phyloP scores from a whole-genome alignment of 352 stramenopile genomes.

The Phytopythium delawarense region DNA sequence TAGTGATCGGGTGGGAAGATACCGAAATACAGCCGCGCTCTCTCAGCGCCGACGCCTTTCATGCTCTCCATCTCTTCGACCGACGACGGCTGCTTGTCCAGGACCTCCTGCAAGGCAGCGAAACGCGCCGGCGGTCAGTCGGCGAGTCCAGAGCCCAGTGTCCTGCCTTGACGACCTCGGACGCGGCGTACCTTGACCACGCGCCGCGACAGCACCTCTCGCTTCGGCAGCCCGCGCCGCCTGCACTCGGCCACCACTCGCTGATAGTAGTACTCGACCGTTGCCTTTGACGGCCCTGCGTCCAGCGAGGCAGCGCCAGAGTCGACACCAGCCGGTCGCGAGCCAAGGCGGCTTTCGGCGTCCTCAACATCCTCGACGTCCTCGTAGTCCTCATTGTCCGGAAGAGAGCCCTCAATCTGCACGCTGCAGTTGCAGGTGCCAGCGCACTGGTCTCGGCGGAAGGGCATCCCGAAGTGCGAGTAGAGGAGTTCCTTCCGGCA shows the following conservation, averaged over 20 bases:
- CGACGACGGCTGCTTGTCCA: conserved; percentile 32
- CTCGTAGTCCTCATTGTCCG: not conserved
- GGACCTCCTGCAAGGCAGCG: conserved; percentile 31
- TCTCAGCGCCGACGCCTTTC: conserved; percentile 41
- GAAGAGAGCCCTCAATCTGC: not conserved
- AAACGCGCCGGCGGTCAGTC: not conserved
- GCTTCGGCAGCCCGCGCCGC: conserved; percentile 39
- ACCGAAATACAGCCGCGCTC: conserved; percentile 50
- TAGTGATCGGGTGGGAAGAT: conserved; percentile 32
- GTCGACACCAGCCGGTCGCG: not conserved
- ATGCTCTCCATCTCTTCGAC: conserved; percentile 64
- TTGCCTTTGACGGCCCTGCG: conserved; percentile 14
- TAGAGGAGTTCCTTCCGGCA: conserved; percentile 62
- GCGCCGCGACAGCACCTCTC: conserved; percentile 49
- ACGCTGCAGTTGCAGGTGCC: conserved; percentile 18
- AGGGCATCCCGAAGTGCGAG: conserved; percentile 47
- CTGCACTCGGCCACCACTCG: conserved; percentile 39
- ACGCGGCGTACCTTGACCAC: conserved; percentile 32
- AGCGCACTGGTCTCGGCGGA: conserved; percentile 27
- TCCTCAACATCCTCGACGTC: not conserved
- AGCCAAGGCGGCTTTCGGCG: not conserved
- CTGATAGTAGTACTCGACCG: conserved; percentile 66
- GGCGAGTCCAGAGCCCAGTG: not conserved
- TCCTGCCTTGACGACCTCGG: not conserved
- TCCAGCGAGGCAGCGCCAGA: not conserved